Base-by-base conservation (phyloP, 1,139 yeast species). In the Schizosaccharomyces versatilis region DNA sequence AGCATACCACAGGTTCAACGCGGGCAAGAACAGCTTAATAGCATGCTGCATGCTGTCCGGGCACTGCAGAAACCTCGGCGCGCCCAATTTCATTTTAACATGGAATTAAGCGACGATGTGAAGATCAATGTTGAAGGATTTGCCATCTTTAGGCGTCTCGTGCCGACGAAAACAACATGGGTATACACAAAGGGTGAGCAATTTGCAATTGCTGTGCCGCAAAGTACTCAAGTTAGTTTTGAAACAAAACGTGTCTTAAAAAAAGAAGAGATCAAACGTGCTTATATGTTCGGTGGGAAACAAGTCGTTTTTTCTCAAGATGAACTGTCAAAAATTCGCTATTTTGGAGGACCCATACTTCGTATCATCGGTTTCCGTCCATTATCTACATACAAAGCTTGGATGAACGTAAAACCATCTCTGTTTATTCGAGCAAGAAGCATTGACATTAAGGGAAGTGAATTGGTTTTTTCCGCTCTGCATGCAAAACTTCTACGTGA, bases 111-210 rank as follows among this genome's bases (percentile, higher is more conserved):
- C 2, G 77, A 79, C 1, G 68, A 69, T 0, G 60, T 85, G 14
- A 72, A 74, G 0, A 75, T 90, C 54, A 81, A 85, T 0, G 71
- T 86, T 1, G 77, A 76, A 61, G 96, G 94, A 0, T 83, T 79
- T 62, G 68, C 81, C 0, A 70, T 83, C n/a, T 76, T 74, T 60
- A 69, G 73, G 14, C 77, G 75, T 55, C 81, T 80, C 58, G 72
- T 70, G 52, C 64, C 76, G 0, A 69, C 72, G 38, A 69, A 72
- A 54, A 65, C 71, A 7, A 70, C 69, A 42, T 66, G 67, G 48
- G 71, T 81, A 17, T 78, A 77, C 64, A 76, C 76, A 44, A 71
- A 73, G 53, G 76, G 74, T 3, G 80, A 76, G 38, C 61, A 66
- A 6, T 70, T 78, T 54, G 71, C 73, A 59, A 72, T 77, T 42